Conservation (phyloP, 345 rosid genomes). For the Geranium brycei region DNA sequence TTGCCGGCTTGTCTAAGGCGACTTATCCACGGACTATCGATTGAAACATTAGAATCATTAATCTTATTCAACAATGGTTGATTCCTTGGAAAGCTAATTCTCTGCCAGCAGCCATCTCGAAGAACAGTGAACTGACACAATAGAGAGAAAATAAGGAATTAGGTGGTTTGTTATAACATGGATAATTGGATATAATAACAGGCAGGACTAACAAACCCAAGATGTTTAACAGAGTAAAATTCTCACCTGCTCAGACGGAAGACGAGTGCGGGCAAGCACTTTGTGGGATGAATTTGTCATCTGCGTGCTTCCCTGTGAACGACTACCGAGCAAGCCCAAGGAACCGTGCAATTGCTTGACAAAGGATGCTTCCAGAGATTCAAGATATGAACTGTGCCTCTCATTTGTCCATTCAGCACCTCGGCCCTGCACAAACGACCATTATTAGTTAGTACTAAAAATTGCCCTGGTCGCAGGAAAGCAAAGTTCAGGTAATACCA, state of each 20-base stretch:
- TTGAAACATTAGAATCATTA: conserved; percentile 24
- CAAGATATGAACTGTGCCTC: conserved; percentile 47
- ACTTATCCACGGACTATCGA: conserved; percentile 10
- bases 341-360: conserved; percentile 31
- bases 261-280: conserved; percentile 11
- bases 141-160: conserved; percentile 3
- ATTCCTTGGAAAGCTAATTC: conserved; percentile 23
- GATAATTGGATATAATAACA: background rate
- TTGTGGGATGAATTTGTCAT: conserved; percentile 13
- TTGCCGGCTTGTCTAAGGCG: conserved; percentile 9
- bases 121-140: conserved; percentile 27
- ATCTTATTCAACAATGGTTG: conserved; percentile 22
- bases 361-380: conserved; percentile 49
- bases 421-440: conserved; percentile 25
- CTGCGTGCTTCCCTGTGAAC: conserved; percentile 9
- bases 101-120: conserved; percentile 28
- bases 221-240: conserved; percentile 2
- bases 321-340: conserved; percentile 1
- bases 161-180: background rate
- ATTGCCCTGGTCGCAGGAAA: background rate
- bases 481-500: background rate
- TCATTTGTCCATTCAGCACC: conserved; percentile 51
- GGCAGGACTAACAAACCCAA: conserved; percentile 1
- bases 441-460: conserved; percentile 8
- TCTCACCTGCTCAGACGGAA: conserved; percentile 31